These are phyloP conservation scores for Triadica sebifera DNA, from an alignment of 345 rosid species.

Conservation along the genomic window DNA sequence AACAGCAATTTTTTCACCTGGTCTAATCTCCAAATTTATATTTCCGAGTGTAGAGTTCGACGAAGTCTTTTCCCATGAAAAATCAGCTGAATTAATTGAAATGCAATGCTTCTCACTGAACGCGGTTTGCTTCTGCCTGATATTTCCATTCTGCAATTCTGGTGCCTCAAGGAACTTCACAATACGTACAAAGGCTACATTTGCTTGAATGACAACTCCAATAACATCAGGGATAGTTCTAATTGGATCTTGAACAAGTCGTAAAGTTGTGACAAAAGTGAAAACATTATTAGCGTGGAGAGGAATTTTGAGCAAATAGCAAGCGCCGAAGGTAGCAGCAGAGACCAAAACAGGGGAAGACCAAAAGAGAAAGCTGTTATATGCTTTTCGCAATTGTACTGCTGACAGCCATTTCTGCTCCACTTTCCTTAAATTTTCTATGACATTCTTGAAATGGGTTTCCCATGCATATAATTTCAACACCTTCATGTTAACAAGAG, in stretches of 20 bases:
- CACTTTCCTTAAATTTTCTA: constrained; percentile 60
- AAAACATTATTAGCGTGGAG: constrained; percentile 78
- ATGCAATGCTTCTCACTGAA: constrained; percentile 36
- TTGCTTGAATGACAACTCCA: constrained; percentile 83
- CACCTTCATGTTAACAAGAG: constrained; percentile 88
- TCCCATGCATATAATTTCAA: constrained; percentile 95
- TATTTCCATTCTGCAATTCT: constrained; percentile 61
- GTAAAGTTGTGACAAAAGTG: constrained; percentile 87
- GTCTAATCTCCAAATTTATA: constrained; percentile 51
- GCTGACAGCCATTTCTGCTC: constrained; percentile 77
- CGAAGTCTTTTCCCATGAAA: constrained; percentile 77
- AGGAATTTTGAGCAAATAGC: constrained; percentile 76
- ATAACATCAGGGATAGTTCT: constrained; percentile 81
- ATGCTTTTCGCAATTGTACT: constrained; percentile 67
- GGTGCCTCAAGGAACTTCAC: constrained; percentile 81
- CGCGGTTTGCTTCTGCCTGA: constrained; percentile 33
- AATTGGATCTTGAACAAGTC: constrained; percentile 87
- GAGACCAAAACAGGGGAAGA: constrained; percentile 89
- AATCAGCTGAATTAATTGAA: constrained; percentile 53
- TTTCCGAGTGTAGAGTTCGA: constrained; percentile 57
- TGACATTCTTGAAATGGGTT: constrained; percentile 72
- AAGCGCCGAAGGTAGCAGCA: constrained; percentile 80
- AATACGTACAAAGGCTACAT: constrained; percentile 77
- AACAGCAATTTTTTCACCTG: constrained; percentile 75
- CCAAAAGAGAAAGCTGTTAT: constrained; percentile 76